Conservation (phyloP, 306 rosid species). For the Styphnolobium japonicum region DNA sequence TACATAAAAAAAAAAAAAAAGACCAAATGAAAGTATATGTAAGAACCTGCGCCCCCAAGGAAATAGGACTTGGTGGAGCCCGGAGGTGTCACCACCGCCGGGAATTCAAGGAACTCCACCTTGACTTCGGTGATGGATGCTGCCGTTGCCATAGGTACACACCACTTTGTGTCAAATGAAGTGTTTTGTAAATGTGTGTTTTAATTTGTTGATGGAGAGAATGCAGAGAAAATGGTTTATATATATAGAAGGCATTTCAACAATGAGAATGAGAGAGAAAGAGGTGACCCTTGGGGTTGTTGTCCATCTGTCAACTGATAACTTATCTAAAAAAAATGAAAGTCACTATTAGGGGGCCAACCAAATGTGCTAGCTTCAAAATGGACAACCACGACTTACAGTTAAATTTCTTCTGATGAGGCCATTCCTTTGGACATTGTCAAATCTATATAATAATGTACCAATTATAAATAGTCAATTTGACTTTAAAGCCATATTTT, state of each 20-base stretch:
- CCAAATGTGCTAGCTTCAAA: no score
- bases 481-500: no score
- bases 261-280: neutral
- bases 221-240: neutral
- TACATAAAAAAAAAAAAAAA: neutral
- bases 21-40: neutral
- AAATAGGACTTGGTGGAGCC: conserved; percentile 22
- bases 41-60: conserved; percentile 35
- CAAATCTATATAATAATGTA: no score
- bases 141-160: neutral
- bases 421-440: no score
- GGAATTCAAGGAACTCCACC: conserved; percentile 27
- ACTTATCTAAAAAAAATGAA: no score
- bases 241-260: neutral
- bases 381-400: no score
- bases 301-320: no score
- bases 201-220: neutral
- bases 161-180: neutral
- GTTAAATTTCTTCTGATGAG: no score
- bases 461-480: no score
- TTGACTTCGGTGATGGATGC: neutral
- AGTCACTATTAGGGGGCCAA: no score
- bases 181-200: neutral
- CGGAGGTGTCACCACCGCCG: conserved; percentile 13
- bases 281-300: neutral